Percentiles rank a stretch among this genome's conserved stretches.
These are phyloP conservation scores for Geotrichum cucujoidarum DNA, from an alignment of 1,139 yeast species.

Conservation along the genomic window DNA sequence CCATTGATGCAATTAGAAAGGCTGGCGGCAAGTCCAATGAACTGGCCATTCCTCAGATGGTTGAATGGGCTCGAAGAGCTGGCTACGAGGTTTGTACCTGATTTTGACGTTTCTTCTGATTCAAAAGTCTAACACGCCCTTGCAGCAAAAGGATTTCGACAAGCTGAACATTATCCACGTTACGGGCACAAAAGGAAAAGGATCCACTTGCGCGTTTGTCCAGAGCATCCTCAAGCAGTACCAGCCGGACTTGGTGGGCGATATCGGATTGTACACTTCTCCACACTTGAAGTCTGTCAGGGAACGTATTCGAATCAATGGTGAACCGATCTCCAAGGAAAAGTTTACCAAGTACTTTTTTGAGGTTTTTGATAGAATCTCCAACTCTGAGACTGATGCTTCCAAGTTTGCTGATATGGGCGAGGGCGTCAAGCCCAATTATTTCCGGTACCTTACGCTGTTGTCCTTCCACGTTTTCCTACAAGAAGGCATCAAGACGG, in stretches of 20 bases:
- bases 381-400: conserved; percentile 52
- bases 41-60: conserved; percentile 77
- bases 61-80: conserved; percentile 82
- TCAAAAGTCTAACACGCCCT: conserved; percentile 29
- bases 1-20: conserved; percentile 74
- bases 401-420: conserved; percentile 68
- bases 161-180: conserved; percentile 77
- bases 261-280: conserved; percentile 86
- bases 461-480: conserved; percentile 86
- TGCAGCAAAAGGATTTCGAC: conserved; percentile 50
- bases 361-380: conserved; percentile 84
- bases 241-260: conserved; percentile 34
- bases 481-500: conserved; percentile 83
- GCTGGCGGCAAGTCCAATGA: conserved; percentile 66
- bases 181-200: conserved; percentile 98
- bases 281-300: conserved; percentile 93
- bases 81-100: conserved; percentile 51
- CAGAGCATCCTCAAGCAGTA: conserved; percentile 75
- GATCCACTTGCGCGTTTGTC: conserved; percentile 94
- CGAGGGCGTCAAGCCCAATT: conserved; percentile 76
- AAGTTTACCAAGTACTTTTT: conserved; percentile 84
- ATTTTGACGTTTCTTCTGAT: background rate
- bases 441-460: conserved; percentile 84
- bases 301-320: conserved; percentile 85
- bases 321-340: conserved; percentile 74